Evolutionary conservation across 352 stramenopile species (phyloP).

Genomic region (Phytophthora palmivora): DNA sequence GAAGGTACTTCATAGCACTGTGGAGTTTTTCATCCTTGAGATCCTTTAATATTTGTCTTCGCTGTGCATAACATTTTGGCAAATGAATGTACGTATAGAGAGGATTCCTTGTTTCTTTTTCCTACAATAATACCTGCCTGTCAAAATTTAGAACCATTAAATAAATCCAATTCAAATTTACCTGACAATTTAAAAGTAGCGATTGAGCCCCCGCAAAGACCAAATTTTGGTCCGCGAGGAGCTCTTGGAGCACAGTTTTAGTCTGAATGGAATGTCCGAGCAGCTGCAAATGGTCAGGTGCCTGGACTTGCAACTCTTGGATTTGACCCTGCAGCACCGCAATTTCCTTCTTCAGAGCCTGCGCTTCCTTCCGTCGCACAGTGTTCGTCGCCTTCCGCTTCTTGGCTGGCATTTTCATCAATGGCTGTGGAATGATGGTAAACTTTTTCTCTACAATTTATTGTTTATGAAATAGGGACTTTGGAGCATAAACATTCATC

Average conservation of each 20-base stretch:
- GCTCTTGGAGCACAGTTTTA: conserved; percentile 17
- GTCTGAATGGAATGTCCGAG: conserved; percentile 10
- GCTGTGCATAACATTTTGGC: conserved; percentile 16
- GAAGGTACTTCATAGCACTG: not conserved
- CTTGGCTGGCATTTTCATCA: conserved; percentile 16
- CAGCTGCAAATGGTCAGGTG: conserved; percentile 16
- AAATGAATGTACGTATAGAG: conserved; percentile 22
- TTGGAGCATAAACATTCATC: no score
- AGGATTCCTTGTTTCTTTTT: conserved; percentile 3
- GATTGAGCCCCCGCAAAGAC: conserved; percentile 22
- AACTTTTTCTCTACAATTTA: no score
- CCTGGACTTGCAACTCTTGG: conserved; percentile 5
- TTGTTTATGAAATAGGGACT: no score
- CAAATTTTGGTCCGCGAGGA: conserved; percentile 16
- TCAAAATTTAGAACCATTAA: not conserved
- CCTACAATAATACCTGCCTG: not conserved
- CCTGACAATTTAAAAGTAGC: conserved; percentile 20
- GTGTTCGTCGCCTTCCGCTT: conserved; percentile 42
- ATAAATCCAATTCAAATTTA: conserved; percentile 13
- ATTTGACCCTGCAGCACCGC: conserved; percentile 8
- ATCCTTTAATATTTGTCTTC: conserved; percentile 16
- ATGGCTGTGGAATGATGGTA: conserved; percentile 10
- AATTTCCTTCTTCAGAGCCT: conserved; percentile 20
- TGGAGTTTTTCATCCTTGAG: conserved; percentile 32
- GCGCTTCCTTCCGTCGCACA: conserved; percentile 26